Evolutionary conservation across 2,329 filamentous ascomycete species (phyloP).

Genomic region (Stagonosporopsis tanaceti): DNA sequence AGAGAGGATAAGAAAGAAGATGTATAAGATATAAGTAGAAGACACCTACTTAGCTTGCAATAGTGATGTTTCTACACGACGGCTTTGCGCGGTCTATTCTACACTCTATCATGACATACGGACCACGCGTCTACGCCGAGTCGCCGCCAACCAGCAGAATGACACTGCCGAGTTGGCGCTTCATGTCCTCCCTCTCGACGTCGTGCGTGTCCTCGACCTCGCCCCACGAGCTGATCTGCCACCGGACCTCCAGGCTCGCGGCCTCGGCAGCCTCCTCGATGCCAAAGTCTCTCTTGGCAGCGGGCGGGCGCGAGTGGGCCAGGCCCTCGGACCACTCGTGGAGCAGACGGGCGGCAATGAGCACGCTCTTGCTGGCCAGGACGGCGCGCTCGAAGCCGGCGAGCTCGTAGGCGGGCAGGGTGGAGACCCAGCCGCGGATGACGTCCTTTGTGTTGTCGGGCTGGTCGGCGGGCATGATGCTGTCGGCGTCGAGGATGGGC

Average conservation of each 20-base stretch:
- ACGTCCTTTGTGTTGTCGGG: constrained; percentile 76
- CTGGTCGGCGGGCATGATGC: constrained; percentile 79
- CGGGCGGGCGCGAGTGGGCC: constrained; percentile 58
- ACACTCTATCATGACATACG: constrained; percentile 1
- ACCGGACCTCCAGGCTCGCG: constrained; percentile 83
- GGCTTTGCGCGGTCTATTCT: too few species aligned
- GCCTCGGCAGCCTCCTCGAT: constrained; percentile 83
- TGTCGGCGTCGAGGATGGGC: constrained; percentile 80
- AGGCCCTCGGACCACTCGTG: constrained; percentile 87
- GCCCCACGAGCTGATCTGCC: constrained; percentile 91
- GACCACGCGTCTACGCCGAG: constrained; percentile 12
- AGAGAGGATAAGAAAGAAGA: too few species aligned
- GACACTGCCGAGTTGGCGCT: constrained; percentile 86
- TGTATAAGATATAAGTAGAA: too few species aligned
- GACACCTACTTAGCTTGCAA: too few species aligned
- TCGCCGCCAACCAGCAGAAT: constrained; percentile 73
- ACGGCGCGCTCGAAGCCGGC: constrained; percentile 85
- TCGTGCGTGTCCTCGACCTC: constrained; percentile 99
- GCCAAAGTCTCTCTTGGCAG: constrained; percentile 65
- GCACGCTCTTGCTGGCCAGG: constrained; percentile 84
- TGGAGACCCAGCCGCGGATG: constrained; percentile 78
- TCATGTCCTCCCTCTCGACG: constrained; percentile 89
- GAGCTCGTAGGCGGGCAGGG: constrained; percentile 79
- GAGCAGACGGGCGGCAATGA: constrained; percentile 78
- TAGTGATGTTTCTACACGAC: too few species aligned